Evolutionary conservation across 2,329 filamentous ascomycete genomes (phyloP).

Genomic region (Talaromyces atroroseus): DNA sequence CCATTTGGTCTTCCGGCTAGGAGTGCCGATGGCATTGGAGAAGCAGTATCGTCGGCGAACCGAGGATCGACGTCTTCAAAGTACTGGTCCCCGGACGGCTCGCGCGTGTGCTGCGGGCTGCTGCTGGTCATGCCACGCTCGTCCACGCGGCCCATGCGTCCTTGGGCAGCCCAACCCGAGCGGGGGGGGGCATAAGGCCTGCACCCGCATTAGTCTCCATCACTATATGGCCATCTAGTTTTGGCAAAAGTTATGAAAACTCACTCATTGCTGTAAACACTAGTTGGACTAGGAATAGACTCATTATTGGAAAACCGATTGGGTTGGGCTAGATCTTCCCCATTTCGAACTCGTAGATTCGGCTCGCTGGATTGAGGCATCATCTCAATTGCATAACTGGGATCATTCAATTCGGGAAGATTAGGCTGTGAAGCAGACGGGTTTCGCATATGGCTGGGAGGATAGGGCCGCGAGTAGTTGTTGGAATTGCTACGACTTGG

Average conservation of each 20-base stretch:
- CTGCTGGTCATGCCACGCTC: conserved; percentile 18
- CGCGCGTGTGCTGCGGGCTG: conserved; percentile 22
- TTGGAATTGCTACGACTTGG: conserved; percentile 19
- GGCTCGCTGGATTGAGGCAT: conserved; percentile 60
- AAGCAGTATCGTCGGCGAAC: conserved; percentile 58
- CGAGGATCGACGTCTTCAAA: conserved; percentile 92
- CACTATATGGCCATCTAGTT: no score
- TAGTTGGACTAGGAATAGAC: conserved; percentile 57
- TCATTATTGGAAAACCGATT: conserved; percentile 8
- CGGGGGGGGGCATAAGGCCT: conserved; percentile 45
- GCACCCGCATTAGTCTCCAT: conserved; percentile 12
- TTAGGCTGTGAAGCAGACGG: conserved; percentile 27
- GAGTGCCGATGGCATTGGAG: conserved; percentile 33
- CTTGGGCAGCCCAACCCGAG: conserved; percentile 27
- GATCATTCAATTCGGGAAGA: conserved; percentile 28
- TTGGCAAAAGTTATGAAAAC: conserved; percentile 28
- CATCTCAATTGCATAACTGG: conserved; percentile 74
- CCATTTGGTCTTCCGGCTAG: conserved; percentile 33
- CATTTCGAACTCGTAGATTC: conserved; percentile 20
- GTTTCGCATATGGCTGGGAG: conserved; percentile 20
- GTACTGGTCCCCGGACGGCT: conserved; percentile 54
- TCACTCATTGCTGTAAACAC: conserved; percentile 73
- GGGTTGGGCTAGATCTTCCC: background rate
- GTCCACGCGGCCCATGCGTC: background rate
- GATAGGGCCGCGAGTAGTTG: conserved; percentile 23